Conservation (phyloP, 1,284 basidiomycete genomes). For the Meira miltonrushii region DNA sequence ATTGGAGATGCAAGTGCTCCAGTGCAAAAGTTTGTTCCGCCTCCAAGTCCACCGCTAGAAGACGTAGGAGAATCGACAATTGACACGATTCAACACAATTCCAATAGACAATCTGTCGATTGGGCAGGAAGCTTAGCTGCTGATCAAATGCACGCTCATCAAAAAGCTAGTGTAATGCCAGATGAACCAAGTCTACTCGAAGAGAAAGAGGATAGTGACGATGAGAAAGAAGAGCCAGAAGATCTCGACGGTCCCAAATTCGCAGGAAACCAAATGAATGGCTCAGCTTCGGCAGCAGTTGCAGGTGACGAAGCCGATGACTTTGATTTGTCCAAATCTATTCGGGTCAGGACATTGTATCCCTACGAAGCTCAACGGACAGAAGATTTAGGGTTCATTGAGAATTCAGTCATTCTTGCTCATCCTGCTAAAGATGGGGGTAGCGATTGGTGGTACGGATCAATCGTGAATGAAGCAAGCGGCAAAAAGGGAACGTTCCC, state of each 20-base stretch:
- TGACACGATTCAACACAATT: slow-evolving; percentile 51
- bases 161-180: slow-evolving; percentile 51
- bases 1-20: slow-evolving; percentile 69
- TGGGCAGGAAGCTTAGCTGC: slow-evolving; percentile 87
- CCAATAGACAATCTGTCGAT: slow-evolving; percentile 76
- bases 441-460: slow-evolving; percentile 83
- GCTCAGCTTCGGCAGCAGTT: slow-evolving; percentile 7
- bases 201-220: slow-evolving; percentile 59
- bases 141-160: slow-evolving; percentile 57
- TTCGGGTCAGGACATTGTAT: slow-evolving; percentile 62
- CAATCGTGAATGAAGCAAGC: slow-evolving; percentile 58
- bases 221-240: slow-evolving; percentile 29
- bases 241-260: slow-evolving; percentile 4
- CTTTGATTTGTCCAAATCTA: slow-evolving; percentile 63
- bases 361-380: slow-evolving; percentile 74
- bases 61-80: slow-evolving; percentile 29
- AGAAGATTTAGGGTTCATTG: slow-evolving; percentile 79
- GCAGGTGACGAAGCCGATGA: slow-evolving; percentile 59
- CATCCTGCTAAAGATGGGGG: slow-evolving; percentile 74
- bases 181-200: slow-evolving; percentile 61
- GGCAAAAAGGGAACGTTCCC: slow-evolving; percentile 84
- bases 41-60: slow-evolving; percentile 34
- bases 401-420: slow-evolving; percentile 72
- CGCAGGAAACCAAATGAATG: not conserved
- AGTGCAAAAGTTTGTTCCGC: slow-evolving; percentile 54